Conservation (phyloP, 805 yeast genomes). For the Metschnikowia cubensis region DNA sequence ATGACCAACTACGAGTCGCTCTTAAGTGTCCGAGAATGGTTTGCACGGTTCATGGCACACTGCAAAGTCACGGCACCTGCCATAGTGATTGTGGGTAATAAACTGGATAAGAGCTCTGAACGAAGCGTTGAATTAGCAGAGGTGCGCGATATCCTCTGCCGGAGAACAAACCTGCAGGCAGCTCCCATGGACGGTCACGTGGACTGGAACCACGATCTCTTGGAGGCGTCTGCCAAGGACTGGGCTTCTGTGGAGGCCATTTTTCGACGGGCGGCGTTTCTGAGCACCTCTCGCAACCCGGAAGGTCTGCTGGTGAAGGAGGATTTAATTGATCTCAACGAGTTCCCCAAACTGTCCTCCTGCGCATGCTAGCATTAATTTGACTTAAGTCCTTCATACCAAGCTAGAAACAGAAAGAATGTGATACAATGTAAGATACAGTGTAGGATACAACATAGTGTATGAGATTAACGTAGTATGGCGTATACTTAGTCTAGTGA, state of each 20-base stretch:
- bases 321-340: not conserved
- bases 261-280: constrained; percentile 34
- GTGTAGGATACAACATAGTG: no score
- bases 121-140: constrained; percentile 36
- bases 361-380: constrained; percentile 4
- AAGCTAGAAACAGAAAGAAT: no score
- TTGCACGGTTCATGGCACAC: constrained; percentile 44
- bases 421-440: no score
- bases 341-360: not conserved
- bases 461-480: not conserved
- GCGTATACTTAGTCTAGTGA: not conserved
- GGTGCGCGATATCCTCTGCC: constrained; percentile 30
- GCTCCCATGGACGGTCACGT: constrained; percentile 24
- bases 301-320: not conserved
- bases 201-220: constrained; percentile 33
- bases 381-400: not conserved
- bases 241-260: constrained; percentile 29
- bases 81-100: constrained; percentile 52
- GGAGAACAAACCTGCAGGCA: constrained; percentile 14
- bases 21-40: constrained; percentile 45
- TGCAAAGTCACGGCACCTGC: constrained; percentile 47
- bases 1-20: constrained; percentile 49
- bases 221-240: constrained; percentile 32
- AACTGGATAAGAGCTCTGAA: constrained; percentile 36
- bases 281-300: constrained; percentile 22